Conservation (phyloP, 2,329 filamentous ascomycete species). For the Sporothrix inflata region DNA sequence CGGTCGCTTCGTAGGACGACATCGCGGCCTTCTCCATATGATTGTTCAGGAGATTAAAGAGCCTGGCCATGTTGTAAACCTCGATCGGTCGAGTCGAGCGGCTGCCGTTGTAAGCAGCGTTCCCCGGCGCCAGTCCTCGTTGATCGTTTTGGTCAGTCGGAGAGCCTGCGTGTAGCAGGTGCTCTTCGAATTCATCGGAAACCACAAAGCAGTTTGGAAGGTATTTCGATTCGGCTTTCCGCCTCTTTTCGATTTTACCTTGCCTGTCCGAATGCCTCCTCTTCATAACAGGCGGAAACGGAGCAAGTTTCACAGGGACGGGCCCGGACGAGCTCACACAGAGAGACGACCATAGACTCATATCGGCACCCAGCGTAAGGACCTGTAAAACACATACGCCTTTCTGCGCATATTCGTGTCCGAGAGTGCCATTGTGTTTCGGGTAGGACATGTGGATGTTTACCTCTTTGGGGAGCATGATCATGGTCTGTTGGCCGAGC, state of each 20-base stretch:
- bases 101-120: background rate
- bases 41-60: conserved; percentile 14
- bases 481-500: conserved; percentile 28
- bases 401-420: background rate
- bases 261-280: background rate
- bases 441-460: background rate
- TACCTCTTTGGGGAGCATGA: background rate
- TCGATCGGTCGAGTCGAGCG: background rate
- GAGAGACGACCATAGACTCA: conserved; percentile 31
- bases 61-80: conserved; percentile 25
- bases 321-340: conserved; percentile 20
- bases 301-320: background rate
- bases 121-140: background rate
- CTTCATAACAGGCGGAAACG: background rate
- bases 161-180: background rate
- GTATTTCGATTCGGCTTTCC: conserved; percentile 31
- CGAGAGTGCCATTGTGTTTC: background rate
- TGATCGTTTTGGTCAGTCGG: background rate
- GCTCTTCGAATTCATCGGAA: conserved; percentile 48
- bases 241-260: background rate
- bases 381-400: conserved; percentile 30
- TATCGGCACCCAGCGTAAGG: conserved; percentile 27
- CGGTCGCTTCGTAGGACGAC: conserved; percentile 1
- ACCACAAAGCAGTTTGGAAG: conserved; percentile 41
- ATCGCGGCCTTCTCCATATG: conserved; percentile 9